These are phyloP conservation scores for Scutellaria minor DNA, from an alignment of 257 asterid genomes.

Conservation along the genomic window DNA sequence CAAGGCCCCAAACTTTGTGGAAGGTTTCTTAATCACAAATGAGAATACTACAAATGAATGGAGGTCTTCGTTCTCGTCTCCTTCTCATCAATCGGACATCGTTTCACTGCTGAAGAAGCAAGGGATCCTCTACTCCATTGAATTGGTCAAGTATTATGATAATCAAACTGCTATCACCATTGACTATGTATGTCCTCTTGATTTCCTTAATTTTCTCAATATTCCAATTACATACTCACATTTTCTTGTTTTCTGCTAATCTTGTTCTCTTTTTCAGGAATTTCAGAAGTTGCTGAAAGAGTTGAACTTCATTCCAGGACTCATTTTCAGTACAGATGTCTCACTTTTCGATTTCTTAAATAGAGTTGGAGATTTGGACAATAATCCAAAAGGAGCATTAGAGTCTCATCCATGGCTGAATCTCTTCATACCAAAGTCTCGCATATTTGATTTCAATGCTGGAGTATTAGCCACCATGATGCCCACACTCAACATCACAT, in stretches of 20 bases:
- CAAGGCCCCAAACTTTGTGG: constrained; percentile 43
- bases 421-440: constrained; percentile 72
- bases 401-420: constrained; percentile 87
- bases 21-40: constrained; percentile 49
- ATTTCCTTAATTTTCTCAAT: no score
- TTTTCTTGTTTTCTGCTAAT: no score
- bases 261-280: constrained; percentile 38
- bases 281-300: constrained; percentile 32
- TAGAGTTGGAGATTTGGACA: constrained; percentile 36
- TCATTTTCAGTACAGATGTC: constrained; percentile 33
- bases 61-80: constrained; percentile 49
- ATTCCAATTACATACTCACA: no score
- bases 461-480: constrained; percentile 61
- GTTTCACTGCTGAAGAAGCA: constrained; percentile 38
- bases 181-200: constrained; percentile 41
- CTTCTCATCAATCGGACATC: constrained; percentile 41
- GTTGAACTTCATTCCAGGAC: constrained; percentile 39
- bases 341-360: constrained; percentile 38
- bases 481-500: constrained; percentile 45
- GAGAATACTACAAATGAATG: constrained; percentile 40
- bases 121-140: constrained; percentile 53
- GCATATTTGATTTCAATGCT: constrained; percentile 58
- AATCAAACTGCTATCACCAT: constrained; percentile 36
- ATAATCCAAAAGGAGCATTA: constrained; percentile 33
- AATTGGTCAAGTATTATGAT: constrained; percentile 58